These are phyloP conservation scores for Domatiomyces globalis DNA, from an alignment of 2,329 filamentous ascomycete species.

Conservation along the genomic window DNA sequence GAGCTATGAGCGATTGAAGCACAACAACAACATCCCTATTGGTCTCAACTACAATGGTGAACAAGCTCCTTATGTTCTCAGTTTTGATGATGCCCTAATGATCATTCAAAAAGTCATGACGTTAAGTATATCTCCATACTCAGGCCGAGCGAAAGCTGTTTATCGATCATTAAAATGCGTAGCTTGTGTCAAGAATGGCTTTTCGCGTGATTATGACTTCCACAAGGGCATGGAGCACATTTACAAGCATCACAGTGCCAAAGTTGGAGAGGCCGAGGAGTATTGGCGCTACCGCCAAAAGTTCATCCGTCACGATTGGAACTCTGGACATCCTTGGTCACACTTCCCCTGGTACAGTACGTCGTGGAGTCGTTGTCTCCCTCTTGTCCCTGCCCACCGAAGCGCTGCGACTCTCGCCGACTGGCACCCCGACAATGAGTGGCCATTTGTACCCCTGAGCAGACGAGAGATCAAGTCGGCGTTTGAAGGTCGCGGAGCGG, in stretches of 20 bases:
- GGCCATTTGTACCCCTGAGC: constrained; percentile 8
- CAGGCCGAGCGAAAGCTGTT: constrained; percentile 9
- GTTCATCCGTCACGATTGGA: constrained; percentile 1
- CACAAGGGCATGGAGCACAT: constrained; percentile 21
- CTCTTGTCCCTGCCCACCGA: constrained; percentile 21
- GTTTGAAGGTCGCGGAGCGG: constrained; percentile 13
- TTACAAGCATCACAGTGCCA: constrained; percentile 15
- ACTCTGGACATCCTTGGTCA: constrained; percentile 1
- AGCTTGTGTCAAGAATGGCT: constrained; percentile 14
- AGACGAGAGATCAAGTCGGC: constrained; percentile 8
- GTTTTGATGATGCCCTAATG: constrained; percentile 22
- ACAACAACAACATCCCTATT: constrained; percentile 1
- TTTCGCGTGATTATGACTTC: constrained; percentile 8
- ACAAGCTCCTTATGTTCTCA: constrained; percentile 18
- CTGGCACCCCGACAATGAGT: constrained; percentile 19
- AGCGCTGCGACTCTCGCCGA: constrained; percentile 11
- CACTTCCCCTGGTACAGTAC: constrained; percentile 20
- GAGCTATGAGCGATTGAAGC: constrained; percentile 9
- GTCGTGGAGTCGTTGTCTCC: constrained; percentile 22
- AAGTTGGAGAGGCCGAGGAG: constrained; percentile 17
- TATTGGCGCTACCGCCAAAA: constrained; percentile 17
- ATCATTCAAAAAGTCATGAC: constrained; percentile 19
- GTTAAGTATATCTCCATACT: constrained; percentile 7
- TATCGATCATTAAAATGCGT: constrained; percentile 19
- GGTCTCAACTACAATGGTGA: constrained; percentile 13